phyloP scores from a whole-genome alignment of 139 green algal genomes.

The Eudorina sp. region DNA sequence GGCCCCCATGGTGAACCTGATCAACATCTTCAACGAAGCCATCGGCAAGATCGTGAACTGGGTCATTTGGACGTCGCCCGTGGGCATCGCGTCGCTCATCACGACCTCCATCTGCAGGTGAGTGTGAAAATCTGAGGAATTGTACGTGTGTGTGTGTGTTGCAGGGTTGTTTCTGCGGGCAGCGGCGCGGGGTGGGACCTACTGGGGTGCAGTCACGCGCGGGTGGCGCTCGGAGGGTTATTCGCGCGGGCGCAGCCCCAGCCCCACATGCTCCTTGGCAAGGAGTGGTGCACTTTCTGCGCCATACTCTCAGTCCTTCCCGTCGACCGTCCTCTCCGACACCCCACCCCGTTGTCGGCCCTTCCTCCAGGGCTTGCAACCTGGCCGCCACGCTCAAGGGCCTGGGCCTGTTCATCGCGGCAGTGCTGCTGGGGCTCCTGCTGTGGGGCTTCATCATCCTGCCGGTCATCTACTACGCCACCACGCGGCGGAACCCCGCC shows the following conservation, averaged over 20 bases:
- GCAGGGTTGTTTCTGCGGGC: no score
- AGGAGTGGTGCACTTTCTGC: background rate
- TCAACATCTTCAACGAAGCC: conserved; percentile 44
- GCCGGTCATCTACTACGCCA: conserved; percentile 25
- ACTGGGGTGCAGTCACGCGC: no score
- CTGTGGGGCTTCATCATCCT: conserved; percentile 34
- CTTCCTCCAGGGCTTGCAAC: conserved; percentile 33
- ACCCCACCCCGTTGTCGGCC: no score
- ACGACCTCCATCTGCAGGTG: conserved; percentile 41
- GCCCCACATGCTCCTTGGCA: no score
- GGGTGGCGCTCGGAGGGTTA: no score
- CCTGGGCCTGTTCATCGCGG: conserved; percentile 27
- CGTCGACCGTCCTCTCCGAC: no score
- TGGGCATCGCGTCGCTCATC: conserved; percentile 47
- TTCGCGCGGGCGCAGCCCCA: no score
- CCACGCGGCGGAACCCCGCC: conserved; percentile 9
- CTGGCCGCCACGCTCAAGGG: conserved; percentile 20
- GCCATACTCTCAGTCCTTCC: background rate
- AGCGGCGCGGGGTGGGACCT: no score
- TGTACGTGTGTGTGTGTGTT: background rate
- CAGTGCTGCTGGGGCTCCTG: conserved; percentile 28
- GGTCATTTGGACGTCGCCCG: conserved; percentile 33
- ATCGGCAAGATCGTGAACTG: conserved; percentile 44
- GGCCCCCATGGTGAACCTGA: conserved; percentile 1
- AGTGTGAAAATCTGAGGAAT: background rate